phyloP scores from a whole-genome alignment of 2,329 filamentous ascomycete species.

The Atkinsonella hypoxylon region DNA sequence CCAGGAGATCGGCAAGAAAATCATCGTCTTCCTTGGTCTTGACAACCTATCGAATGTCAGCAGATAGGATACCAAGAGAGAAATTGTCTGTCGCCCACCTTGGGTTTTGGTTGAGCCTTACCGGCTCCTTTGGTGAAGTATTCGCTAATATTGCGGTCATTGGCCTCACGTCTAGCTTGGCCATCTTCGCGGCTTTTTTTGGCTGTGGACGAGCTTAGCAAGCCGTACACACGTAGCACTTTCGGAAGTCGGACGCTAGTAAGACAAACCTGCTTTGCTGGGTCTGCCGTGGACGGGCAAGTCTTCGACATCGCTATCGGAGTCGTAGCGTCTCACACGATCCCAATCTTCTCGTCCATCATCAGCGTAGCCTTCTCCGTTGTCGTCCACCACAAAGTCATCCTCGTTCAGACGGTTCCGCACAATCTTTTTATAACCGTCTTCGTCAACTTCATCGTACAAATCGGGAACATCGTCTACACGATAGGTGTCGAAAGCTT shows the following conservation, averaged over 20 bases:
- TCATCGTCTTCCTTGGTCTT: slow-evolving; percentile 81
- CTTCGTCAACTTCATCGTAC: slow-evolving; percentile 95
- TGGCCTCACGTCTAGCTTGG: slow-evolving; percentile 70
- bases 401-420: slow-evolving; percentile 80
- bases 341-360: slow-evolving; percentile 95
- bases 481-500: slow-evolving; percentile 76
- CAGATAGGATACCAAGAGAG: neutral
- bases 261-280: slow-evolving; percentile 36
- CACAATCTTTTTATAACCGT: slow-evolving; percentile 93
- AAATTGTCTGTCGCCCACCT: slow-evolving; percentile 41
- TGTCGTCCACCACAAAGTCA: slow-evolving; percentile 97
- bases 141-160: slow-evolving; percentile 84
- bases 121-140: slow-evolving; percentile 76
- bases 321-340: slow-evolving; percentile 54
- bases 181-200: slow-evolving; percentile 87
- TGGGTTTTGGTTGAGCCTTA: slow-evolving; percentile 61
- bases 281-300: slow-evolving; percentile 31
- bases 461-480: slow-evolving; percentile 73
- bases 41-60: slow-evolving; percentile 38
- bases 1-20: slow-evolving; percentile 75
- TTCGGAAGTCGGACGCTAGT: neutral
- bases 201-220: slow-evolving; percentile 31
- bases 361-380: slow-evolving; percentile 92
- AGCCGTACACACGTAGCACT: neutral
- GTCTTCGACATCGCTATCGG: slow-evolving; percentile 53